A percentile compares a stretch with the other conserved stretches of the same genome.
These are phyloP conservation scores for Powellomyces hirtus DNA, from an alignment of 192 early-diverging fungal species.

Conservation along the genomic window DNA sequence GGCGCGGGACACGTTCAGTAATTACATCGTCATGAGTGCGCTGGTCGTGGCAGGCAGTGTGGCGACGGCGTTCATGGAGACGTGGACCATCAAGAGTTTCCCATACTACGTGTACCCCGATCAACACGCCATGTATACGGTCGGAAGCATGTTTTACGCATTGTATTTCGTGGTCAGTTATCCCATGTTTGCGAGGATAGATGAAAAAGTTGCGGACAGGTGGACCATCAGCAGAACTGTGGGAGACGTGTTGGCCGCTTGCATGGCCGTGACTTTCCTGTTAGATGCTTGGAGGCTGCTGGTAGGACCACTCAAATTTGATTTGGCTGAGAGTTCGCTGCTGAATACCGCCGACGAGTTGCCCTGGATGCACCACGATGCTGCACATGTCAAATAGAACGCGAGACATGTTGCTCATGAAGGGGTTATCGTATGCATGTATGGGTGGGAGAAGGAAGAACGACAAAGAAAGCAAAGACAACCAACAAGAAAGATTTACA, in stretches of 20 bases:
- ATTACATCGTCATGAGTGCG: neutral
- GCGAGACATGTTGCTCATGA: too few relatives aligned
- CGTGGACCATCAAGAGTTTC: neutral
- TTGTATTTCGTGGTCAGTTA: conserved; percentile 3
- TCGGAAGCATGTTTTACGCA: conserved; percentile 12
- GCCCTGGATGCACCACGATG: too few relatives aligned
- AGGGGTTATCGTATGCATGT: too few relatives aligned
- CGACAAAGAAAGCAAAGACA: too few relatives aligned
- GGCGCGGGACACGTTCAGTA: neutral
- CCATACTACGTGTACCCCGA: conserved; percentile 12
- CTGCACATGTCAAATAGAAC: too few relatives aligned
- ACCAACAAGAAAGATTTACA: too few relatives aligned
- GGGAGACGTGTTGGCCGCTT: conserved; percentile 2
- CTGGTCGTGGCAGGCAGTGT: neutral
- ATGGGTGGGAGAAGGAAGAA: too few relatives aligned
- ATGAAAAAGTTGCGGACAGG: neutral
- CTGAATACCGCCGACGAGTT: too few relatives aligned
- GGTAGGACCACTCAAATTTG: neutral
- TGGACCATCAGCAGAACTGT: neutral
- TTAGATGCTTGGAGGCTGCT: neutral
- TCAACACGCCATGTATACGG: neutral
- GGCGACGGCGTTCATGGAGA: conserved; percentile 3
- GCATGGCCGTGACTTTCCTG: conserved; percentile 2
- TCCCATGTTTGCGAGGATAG: neutral
- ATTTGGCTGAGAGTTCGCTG: too few relatives aligned